Percentiles rank a stretch among this genome's conserved stretches.
phyloP scores from a whole-genome alignment of 2,329 filamentous ascomycete species.

The Cadophora sp. region DNA sequence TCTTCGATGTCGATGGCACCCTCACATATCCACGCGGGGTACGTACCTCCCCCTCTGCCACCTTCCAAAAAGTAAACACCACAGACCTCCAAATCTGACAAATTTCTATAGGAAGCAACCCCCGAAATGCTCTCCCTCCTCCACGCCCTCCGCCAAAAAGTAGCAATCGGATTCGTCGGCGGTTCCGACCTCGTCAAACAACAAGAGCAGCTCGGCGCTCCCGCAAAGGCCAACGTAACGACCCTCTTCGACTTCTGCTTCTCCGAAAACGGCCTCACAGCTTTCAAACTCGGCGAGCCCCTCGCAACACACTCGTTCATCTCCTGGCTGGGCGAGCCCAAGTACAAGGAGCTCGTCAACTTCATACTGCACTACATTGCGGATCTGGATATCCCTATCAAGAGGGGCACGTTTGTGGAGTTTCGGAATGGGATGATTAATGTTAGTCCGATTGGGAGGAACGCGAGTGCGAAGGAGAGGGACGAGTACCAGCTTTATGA shows the following conservation, averaged over 20 bases:
- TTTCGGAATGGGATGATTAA: slow-evolving; percentile 95
- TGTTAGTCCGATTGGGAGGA: slow-evolving; percentile 82
- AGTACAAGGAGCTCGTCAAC: slow-evolving; percentile 78
- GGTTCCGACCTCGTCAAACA: slow-evolving; percentile 93
- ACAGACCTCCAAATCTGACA: slow-evolving; percentile 11
- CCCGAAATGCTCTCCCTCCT: slow-evolving; percentile 87
- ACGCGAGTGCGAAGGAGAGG: slow-evolving; percentile 81
- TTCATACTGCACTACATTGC: slow-evolving; percentile 84
- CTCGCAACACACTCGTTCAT: slow-evolving; percentile 88
- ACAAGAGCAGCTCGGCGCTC: slow-evolving; percentile 88
- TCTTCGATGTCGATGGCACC: slow-evolving; percentile 97
- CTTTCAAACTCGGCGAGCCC: slow-evolving; percentile 80
- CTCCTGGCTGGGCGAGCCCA: slow-evolving; percentile 82
- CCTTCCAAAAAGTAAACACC: neutral
- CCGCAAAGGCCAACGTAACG: slow-evolving; percentile 70
- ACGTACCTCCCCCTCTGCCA: slow-evolving; percentile 46
- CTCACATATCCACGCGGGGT: slow-evolving; percentile 84
- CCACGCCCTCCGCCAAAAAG: slow-evolving; percentile 80
- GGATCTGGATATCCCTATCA: slow-evolving; percentile 82
- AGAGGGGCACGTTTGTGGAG: slow-evolving; percentile 85
- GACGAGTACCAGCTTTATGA: slow-evolving; percentile 85
- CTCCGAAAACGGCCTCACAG: slow-evolving; percentile 93
- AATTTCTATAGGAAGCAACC: slow-evolving; percentile 61
- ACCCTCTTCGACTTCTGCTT: slow-evolving; percentile 97
- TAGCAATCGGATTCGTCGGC: slow-evolving; percentile 90